phyloP scores from a whole-genome alignment of 2,329 filamentous ascomycete species.

The Cercospora sp. region DNA sequence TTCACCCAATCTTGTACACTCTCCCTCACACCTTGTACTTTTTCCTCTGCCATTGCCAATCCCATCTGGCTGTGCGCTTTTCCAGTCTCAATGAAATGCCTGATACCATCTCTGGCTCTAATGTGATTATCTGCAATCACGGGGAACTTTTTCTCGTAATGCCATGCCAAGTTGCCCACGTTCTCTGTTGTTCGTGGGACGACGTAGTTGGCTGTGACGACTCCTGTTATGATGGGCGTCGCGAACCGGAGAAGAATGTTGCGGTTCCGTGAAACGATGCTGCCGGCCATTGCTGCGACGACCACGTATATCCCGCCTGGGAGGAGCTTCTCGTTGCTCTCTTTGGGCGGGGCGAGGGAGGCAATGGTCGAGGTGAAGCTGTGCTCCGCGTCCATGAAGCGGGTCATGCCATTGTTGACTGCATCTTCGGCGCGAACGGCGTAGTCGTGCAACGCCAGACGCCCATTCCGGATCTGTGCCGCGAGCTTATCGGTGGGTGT shows the following conservation, averaged over 20 bases:
- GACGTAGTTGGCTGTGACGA: slow-evolving; percentile 79
- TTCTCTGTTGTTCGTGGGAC: slow-evolving; percentile 90
- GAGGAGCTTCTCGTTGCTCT: slow-evolving; percentile 84
- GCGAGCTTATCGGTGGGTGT: slow-evolving; percentile 90
- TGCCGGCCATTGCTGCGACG: slow-evolving; percentile 91
- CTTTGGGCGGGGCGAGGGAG: slow-evolving; percentile 79
- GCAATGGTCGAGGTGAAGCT: slow-evolving; percentile 88
- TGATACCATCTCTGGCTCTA: slow-evolving; percentile 66
- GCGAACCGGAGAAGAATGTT: slow-evolving; percentile 77
- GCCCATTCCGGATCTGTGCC: slow-evolving; percentile 73
- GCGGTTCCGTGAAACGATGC: slow-evolving; percentile 84
- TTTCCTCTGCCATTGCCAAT: slow-evolving; percentile 73
- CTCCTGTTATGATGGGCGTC: slow-evolving; percentile 75
- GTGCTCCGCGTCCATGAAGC: slow-evolving; percentile 80
- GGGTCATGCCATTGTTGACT: slow-evolving; percentile 79
- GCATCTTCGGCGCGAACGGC: slow-evolving; percentile 74
- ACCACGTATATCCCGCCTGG: slow-evolving; percentile 90
- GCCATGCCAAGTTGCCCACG: slow-evolving; percentile 81
- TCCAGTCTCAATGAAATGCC: slow-evolving; percentile 70
- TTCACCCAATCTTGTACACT: slow-evolving; percentile 84
- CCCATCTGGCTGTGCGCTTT: slow-evolving; percentile 72
- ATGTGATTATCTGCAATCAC: slow-evolving; percentile 80
- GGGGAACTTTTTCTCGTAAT: slow-evolving; percentile 87
- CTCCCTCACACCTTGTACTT: slow-evolving; percentile 73
- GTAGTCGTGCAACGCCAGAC: slow-evolving; percentile 77